Conservation (phyloP, 768 basidiomycete genomes). For the Serendipita sp. region DNA sequence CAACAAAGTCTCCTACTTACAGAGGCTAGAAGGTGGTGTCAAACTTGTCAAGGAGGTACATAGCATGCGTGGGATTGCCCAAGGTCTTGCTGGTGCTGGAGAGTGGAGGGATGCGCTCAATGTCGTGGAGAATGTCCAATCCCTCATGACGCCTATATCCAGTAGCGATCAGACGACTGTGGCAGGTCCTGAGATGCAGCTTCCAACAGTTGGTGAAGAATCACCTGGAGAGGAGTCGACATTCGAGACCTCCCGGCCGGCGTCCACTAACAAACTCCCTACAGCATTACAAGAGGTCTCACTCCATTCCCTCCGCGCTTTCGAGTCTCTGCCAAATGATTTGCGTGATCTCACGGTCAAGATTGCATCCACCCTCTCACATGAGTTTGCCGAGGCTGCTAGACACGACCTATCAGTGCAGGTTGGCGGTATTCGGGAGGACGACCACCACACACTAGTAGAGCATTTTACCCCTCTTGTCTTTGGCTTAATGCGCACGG, state of each 20-base stretch:
- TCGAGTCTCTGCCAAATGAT: conserved; percentile 56
- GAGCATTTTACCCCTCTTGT: conserved; percentile 58
- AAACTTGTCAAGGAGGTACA: conserved; percentile 50
- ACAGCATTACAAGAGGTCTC: background rate
- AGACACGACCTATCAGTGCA: conserved; percentile 47
- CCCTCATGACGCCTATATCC: conserved; percentile 29
- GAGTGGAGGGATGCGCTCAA: conserved; percentile 79
- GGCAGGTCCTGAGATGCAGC: background rate
- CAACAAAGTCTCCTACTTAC: conserved; percentile 42
- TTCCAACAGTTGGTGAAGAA: background rate
- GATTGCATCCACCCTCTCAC: conserved; percentile 58
- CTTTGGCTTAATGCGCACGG: conserved; percentile 58
- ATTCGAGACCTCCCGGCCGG: conserved; percentile 10
- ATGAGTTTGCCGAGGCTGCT: conserved; percentile 59
- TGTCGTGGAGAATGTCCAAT: conserved; percentile 50
- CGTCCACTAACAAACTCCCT: conserved; percentile 8
- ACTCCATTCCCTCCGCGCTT: conserved; percentile 38
- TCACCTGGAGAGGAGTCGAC: background rate
- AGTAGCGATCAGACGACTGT: background rate
- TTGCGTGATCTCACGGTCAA: conserved; percentile 55
- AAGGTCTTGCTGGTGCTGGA: conserved; percentile 58
- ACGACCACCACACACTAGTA: conserved; percentile 27
- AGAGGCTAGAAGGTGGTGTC: conserved; percentile 41
- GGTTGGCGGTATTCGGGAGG: conserved; percentile 16
- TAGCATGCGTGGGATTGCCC: conserved; percentile 60